Evolutionary conservation across 805 yeast species (phyloP), one percentile per base, ranked within the genome.

Genomic region (Cyberlindnera meyerae): DNA sequence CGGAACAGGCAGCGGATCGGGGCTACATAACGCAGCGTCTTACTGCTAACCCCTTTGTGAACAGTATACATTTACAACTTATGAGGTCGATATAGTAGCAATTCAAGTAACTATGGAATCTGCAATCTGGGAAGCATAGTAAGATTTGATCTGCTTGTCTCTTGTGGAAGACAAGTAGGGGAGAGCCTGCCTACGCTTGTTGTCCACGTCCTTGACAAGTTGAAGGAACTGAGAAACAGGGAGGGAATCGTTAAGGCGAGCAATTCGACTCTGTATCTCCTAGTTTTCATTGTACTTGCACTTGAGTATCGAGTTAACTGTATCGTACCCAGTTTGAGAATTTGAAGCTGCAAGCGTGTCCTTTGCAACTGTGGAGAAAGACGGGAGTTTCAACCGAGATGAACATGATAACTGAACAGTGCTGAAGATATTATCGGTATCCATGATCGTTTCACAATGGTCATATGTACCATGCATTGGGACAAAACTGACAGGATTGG

Each of bases 351-450:
- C n/a, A n/a, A n/a, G n/a, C n/a, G n/a, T n/a, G n/a, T 21, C 11
- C 24, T 11, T 21, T 6, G 26, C 13, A 9, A 30, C 16, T 14
- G 12, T 13, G 2, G 37, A 28, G 8, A 29, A 29, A 3, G n/a
- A 14, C 5, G 37, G 37, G 4, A 18, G 11, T 21, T 25, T 29
- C 33, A 29, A 29, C 4, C 34, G 33, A 12, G 11, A 6, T 8
- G 38, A 35, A 4, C 21, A 22, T 12, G 34, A 24, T 30, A 35
- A 35, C 18, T 18, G 15, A 6, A 20, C 25, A n/a, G n/a, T n/a
- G n/a, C n/a, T n/a, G n/a, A n/a, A n/a, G n/a, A n/a, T n/a, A n/a
- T n/a, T n/a, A n/a, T n/a, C n/a, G 22, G 22, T 20, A 20, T 20
- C 22, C 7, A 20, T 8, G 9, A 7, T 9, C 9, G 22, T 7